phyloP scores from a whole-genome alignment of 2,329 filamentous ascomycete species.

The Cercospora canescens region DNA sequence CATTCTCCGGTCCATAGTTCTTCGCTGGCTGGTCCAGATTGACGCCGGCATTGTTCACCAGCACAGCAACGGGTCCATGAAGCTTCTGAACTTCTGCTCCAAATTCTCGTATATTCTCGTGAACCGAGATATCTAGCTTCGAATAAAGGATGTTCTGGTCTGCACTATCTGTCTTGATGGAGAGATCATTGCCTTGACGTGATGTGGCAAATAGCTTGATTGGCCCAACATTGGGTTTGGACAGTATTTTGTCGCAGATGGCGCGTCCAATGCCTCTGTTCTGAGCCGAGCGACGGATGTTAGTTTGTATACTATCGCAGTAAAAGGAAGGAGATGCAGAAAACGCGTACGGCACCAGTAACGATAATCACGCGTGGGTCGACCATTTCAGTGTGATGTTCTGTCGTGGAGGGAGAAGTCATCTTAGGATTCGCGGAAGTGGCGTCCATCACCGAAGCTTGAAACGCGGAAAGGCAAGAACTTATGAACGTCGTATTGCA shows the following conservation, averaged over 20 bases:
- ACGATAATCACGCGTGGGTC: constrained; percentile 35
- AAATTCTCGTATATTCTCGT: constrained; percentile 32
- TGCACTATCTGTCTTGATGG: constrained; percentile 18
- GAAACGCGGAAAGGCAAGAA: background rate
- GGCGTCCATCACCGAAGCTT: background rate
- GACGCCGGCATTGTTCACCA: constrained; percentile 42
- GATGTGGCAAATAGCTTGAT: constrained; percentile 38
- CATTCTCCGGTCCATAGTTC: constrained; percentile 30
- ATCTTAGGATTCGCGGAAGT: constrained; percentile 4
- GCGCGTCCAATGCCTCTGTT: constrained; percentile 40
- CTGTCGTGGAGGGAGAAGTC: background rate
- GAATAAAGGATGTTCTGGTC: constrained; percentile 31
- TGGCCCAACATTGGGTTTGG: constrained; percentile 21
- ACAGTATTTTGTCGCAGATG: constrained; percentile 36
- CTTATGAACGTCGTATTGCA: background rate
- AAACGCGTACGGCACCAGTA: constrained; percentile 35
- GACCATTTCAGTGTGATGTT: constrained; percentile 25
- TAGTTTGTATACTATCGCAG: background rate
- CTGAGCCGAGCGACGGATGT: constrained; percentile 16
- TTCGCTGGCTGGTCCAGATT: constrained; percentile 30
- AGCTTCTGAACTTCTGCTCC: constrained; percentile 27
- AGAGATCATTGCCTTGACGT: constrained; percentile 33
- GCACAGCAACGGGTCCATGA: constrained; percentile 32
- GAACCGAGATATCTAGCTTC: constrained; percentile 34
- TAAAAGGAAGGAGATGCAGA: background rate